A percentile compares a stretch with the other conserved stretches of the same genome.
These are phyloP conservation scores for Piromyces finnis DNA, from an alignment of 192 early-diverging fungal genomes.

Conservation along the genomic window DNA sequence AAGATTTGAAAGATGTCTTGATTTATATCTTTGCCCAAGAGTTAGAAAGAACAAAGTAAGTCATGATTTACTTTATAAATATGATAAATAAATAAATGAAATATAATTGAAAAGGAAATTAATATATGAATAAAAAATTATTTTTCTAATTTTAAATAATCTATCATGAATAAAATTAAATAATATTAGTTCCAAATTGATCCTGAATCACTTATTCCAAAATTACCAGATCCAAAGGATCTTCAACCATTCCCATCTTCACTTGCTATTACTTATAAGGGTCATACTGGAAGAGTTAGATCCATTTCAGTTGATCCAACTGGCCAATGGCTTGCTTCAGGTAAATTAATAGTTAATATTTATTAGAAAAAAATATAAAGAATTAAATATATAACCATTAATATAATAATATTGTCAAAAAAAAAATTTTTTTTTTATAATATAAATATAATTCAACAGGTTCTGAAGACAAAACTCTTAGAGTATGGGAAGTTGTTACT, in stretches of 20 bases:
- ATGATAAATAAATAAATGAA: no score
- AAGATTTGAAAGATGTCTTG: constrained; percentile 88
- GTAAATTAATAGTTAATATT: no score
- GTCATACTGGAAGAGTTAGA: constrained; percentile 69
- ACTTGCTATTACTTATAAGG: constrained; percentile 56
- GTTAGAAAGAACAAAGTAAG: constrained; percentile 58
- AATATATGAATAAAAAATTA: no score
- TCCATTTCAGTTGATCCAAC: constrained; percentile 73
- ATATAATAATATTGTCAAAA: no score
- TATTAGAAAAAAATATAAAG: no score
- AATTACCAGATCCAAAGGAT: constrained; percentile 85
- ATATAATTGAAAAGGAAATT: no score
- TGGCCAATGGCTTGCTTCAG: constrained; percentile 79
- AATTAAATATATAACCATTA: no score
- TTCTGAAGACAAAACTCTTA: constrained; percentile 73
- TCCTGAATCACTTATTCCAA: constrained; percentile 82
- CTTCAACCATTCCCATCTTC: constrained; percentile 82
- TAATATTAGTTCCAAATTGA: constrained; percentile 54
- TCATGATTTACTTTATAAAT: no score
- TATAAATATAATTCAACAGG: constrained; percentile 10
- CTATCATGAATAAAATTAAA: no score
- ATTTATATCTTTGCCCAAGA: constrained; percentile 90
- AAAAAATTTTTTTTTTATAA: no score
- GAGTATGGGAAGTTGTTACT: constrained; percentile 80
- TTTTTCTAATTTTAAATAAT: no score